These are phyloP conservation scores for Pestalotiopsis sp. DNA, from an alignment of 2,329 filamentous ascomycete species.

Conservation along the genomic window DNA sequence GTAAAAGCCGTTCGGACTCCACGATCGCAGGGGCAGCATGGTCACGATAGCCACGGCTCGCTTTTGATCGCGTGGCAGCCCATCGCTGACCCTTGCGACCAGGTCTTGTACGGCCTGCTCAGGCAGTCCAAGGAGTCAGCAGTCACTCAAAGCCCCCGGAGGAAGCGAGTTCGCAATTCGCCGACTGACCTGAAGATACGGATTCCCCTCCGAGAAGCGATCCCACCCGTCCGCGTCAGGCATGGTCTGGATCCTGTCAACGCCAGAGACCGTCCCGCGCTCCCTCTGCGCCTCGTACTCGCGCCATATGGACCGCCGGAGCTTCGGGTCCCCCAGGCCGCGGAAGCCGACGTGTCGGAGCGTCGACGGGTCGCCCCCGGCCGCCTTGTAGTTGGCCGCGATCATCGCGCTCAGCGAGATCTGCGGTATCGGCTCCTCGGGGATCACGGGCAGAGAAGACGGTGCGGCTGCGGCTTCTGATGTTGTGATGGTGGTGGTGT, in stretches of 20 bases:
- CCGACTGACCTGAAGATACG: not conserved
- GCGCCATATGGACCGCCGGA: not conserved
- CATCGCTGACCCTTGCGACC: not conserved
- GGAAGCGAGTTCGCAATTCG: not conserved
- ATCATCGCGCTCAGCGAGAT: not conserved
- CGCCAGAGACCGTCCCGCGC: not conserved
- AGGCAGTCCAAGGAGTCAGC: not conserved
- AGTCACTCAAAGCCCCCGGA: not conserved
- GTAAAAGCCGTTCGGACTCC: not conserved
- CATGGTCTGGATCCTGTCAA: not conserved
- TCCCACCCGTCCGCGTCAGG: not conserved
- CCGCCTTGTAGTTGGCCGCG: not conserved
- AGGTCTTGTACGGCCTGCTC: not conserved
- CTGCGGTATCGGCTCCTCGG: not conserved
- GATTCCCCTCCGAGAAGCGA: not conserved
- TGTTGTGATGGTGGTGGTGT: not conserved
- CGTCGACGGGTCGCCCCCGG: not conserved
- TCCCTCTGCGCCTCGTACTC: not conserved
- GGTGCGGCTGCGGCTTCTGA: not conserved
- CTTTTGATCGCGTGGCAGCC: not conserved
- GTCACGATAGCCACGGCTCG: not conserved
- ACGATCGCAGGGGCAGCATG: not conserved
- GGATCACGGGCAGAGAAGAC: not conserved
- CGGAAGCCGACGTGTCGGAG: not conserved
- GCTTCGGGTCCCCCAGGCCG: not conserved